A percentile compares a stretch with the other conserved stretches of the same genome.
Conservation (phyloP, 805 yeast genomes). For the Candida tallmaniae region DNA sequence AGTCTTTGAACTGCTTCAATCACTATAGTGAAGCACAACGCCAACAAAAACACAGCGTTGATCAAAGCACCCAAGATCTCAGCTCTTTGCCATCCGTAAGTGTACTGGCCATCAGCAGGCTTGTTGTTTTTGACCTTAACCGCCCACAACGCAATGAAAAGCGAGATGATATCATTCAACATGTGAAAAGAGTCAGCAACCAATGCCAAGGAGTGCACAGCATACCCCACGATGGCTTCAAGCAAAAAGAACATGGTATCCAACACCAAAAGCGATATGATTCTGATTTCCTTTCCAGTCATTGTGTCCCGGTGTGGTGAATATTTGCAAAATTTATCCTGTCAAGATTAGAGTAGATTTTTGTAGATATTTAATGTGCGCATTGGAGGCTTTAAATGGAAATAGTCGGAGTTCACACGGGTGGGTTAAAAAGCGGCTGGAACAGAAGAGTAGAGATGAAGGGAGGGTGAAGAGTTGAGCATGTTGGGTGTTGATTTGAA, state of each 20-base stretch:
- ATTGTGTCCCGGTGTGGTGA: slow-evolving; percentile 13
- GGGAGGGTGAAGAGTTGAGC: too few species aligned
- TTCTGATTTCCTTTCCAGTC: slow-evolving; percentile 64
- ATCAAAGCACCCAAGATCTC: slow-evolving; percentile 93
- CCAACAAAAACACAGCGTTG: slow-evolving; percentile 88
- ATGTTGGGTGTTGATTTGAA: too few species aligned
- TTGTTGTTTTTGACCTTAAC: slow-evolving; percentile 80
- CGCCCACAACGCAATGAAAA: slow-evolving; percentile 93
- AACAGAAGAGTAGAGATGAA: too few species aligned
- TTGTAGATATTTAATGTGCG: too few species aligned
- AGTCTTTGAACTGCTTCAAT: slow-evolving; percentile 92
- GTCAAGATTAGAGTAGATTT: too few species aligned
- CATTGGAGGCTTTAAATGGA: too few species aligned
- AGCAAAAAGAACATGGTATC: slow-evolving; percentile 82
- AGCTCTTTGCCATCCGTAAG: slow-evolving; percentile 98
- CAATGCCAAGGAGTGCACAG: slow-evolving; percentile 90
- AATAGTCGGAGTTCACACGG: too few species aligned
- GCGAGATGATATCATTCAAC: slow-evolving; percentile 90
- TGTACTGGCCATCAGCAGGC: slow-evolving; percentile 81
- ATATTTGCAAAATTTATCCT: too few species aligned
- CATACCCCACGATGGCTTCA: slow-evolving; percentile 82
- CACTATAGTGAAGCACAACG: slow-evolving; percentile 86
- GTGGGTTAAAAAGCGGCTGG: too few species aligned
- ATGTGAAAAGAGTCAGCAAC: slow-evolving; percentile 97
- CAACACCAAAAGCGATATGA: slow-evolving; percentile 62